Conservation (phyloP, 1,284 basidiomycete genomes). For the Malassezia japonica region DNA sequence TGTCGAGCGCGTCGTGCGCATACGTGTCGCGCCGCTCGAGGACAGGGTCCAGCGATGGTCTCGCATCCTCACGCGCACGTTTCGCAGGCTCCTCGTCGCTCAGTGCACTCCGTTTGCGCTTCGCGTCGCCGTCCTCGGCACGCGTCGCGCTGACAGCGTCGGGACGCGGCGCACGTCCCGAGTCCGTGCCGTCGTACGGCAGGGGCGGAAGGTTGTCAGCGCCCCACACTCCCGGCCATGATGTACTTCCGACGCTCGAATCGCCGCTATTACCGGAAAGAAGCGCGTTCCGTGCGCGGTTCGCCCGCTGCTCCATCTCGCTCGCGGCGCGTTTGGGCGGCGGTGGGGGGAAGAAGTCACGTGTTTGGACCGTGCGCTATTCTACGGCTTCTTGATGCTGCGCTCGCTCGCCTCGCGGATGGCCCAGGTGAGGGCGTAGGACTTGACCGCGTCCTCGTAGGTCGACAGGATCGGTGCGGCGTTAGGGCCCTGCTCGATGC, state of each 20-base stretch:
- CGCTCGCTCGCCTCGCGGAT: constrained; percentile 41
- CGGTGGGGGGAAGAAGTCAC: neutral
- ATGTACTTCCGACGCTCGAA: neutral
- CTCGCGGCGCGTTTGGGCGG: too few species aligned
- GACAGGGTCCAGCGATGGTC: neutral
- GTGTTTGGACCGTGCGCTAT: neutral
- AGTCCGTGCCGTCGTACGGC: neutral
- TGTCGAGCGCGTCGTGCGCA: neutral
- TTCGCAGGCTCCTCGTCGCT: too few species aligned
- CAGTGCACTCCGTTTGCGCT: too few species aligned
- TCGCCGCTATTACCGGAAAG: neutral
- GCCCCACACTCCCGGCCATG: neutral
- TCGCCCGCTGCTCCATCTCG: constrained; percentile 17
- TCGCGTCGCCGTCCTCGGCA: too few species aligned
- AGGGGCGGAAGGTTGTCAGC: neutral
- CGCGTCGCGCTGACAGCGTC: too few species aligned
- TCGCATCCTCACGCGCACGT: neutral
- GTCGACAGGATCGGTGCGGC: constrained; percentile 32
- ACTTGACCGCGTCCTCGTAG: constrained; percentile 46
- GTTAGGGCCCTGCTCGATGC: constrained; percentile 37
- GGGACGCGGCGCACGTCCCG: too few species aligned
- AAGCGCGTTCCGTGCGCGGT: constrained; percentile 9
- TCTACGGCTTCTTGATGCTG: constrained; percentile 24
- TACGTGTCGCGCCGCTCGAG: neutral
- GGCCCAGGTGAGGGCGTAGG: constrained; percentile 46